Base-by-base conservation (phyloP, 192 early-diverging fungal species). In the Lunasporangiospora selenospora region DNA sequence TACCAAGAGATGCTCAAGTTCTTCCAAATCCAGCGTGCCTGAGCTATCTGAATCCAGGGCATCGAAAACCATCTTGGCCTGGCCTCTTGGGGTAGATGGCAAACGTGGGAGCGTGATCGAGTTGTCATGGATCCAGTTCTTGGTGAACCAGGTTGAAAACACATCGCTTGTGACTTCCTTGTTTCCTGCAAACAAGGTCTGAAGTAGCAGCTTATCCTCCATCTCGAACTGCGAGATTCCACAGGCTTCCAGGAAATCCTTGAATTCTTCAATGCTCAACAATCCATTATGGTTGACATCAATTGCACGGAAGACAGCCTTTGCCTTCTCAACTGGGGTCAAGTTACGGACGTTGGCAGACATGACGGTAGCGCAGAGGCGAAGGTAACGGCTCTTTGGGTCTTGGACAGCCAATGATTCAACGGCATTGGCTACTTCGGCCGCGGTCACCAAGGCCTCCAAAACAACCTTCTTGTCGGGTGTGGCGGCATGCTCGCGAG, bases 101-200 rank as follows among this genome's bases (percentile, higher is more conserved):
- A 71, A 24, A 1, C 38, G 27, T 13, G 58, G 67, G 59, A 71
- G 38, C 4, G 53, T 34, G 30, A 62, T 39, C 1, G 59, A 23
- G 39, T 56, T 62, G 38, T 51, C 31, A 16, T 71, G 67, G 31
- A 71, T 62, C 67, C 67, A 71, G 46, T 57, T 62, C 53, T 71
- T 71, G 27, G 67, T 71, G 53, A 71, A 71, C 67, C 67, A 71
- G 15, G 59, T 24, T 26, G 59, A 71, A 23, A 71, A 71, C 11
- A 52, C 53, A 45, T 71, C 59, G 6, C 42, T 18, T 6, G 52
- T 44, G 15, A 27, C 58, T 0, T 52, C 26, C 34, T 71, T 62
- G 0, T 27, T 10, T 7, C 34, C 45, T 11, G 33, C 18, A 24
- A 71, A 71, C 32, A 71, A 31, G 0, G 32, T 16, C 52, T 57